phyloP scores from a whole-genome alignment of 2,329 filamentous ascomycete species.

The Zasmidium angulare region DNA sequence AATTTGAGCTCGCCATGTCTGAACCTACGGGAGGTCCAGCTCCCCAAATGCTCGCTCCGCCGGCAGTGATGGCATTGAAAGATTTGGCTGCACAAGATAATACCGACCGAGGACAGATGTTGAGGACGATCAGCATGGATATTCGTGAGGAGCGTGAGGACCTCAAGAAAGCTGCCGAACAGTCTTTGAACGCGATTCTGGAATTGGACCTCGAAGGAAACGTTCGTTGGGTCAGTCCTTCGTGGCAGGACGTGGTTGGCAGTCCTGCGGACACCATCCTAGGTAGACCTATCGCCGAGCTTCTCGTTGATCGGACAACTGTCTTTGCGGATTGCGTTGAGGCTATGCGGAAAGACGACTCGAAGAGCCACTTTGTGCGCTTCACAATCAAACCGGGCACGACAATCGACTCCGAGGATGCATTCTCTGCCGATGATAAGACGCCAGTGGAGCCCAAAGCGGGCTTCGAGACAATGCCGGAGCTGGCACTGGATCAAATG shows the following conservation, averaged over 20 bases:
- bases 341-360: constrained; percentile 88
- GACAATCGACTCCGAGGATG: constrained; percentile 55
- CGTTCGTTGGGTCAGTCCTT: constrained; percentile 94
- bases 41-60: constrained; percentile 40
- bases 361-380: constrained; percentile 83
- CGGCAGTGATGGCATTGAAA: constrained; percentile 45
- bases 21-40: constrained; percentile 15
- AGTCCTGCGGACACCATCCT: constrained; percentile 70
- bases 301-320: constrained; percentile 76
- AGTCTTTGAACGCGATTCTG: constrained; percentile 93
- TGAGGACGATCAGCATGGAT: constrained; percentile 74
- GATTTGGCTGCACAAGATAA: constrained; percentile 36
- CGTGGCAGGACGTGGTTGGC: constrained; percentile 91
- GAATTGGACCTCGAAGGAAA: constrained; percentile 87
- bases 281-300: constrained; percentile 74
- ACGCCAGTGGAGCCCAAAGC: constrained; percentile 32
- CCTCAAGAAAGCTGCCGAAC: constrained; percentile 90
- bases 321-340: constrained; percentile 83
- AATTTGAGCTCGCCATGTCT: constrained; percentile 14
- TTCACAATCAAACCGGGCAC: constrained; percentile 68
- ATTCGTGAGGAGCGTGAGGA: constrained; percentile 93
- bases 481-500: constrained; percentile 3
- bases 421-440: constrained; percentile 22
- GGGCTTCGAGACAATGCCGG: constrained; percentile 17
- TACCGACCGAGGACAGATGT: constrained; percentile 43